phyloP scores from a whole-genome alignment of 352 stramenopile genomes.

The Peronospora farinosa region DNA sequence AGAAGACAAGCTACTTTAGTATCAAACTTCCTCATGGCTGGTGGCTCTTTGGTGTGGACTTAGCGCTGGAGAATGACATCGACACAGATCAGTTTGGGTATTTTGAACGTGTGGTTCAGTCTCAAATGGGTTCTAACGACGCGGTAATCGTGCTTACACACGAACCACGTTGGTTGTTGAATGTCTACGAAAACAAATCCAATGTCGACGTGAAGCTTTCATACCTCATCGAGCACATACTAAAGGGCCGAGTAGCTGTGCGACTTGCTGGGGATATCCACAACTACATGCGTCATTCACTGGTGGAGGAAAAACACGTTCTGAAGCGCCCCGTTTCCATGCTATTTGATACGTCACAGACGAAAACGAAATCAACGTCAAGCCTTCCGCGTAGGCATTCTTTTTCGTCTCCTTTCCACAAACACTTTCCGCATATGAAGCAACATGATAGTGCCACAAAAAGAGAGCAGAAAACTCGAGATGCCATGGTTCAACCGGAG shows the following conservation, averaged over 20 bases:
- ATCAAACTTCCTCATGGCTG: slow-evolving; percentile 87
- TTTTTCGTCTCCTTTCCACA: slow-evolving; percentile 32
- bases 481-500: slow-evolving; percentile 8
- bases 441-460: slow-evolving; percentile 12
- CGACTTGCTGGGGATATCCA: slow-evolving; percentile 89
- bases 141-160: slow-evolving; percentile 89
- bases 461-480: slow-evolving; percentile 10
- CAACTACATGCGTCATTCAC: slow-evolving; percentile 90
- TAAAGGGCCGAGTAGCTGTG: slow-evolving; percentile 67
- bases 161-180: slow-evolving; percentile 87
- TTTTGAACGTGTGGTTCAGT: slow-evolving; percentile 80
- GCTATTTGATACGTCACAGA: slow-evolving; percentile 15
- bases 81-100: slow-evolving; percentile 91
- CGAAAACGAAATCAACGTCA: slow-evolving; percentile 11
- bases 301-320: slow-evolving; percentile 33
- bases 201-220: slow-evolving; percentile 72
- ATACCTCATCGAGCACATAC: slow-evolving; percentile 64
- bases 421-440: slow-evolving; percentile 79
- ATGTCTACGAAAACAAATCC: slow-evolving; percentile 77
- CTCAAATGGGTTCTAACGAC: slow-evolving; percentile 73
- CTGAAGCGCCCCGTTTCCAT: slow-evolving; percentile 32
- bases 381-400: slow-evolving; percentile 29
- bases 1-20: slow-evolving; percentile 90
- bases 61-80: slow-evolving; percentile 89
- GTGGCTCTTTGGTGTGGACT: slow-evolving; percentile 89